A percentile compares a stretch with the other conserved stretches of the same genome.
Conservation (phyloP, 805 yeast species). For the Phaffomyces thermotolerans region DNA sequence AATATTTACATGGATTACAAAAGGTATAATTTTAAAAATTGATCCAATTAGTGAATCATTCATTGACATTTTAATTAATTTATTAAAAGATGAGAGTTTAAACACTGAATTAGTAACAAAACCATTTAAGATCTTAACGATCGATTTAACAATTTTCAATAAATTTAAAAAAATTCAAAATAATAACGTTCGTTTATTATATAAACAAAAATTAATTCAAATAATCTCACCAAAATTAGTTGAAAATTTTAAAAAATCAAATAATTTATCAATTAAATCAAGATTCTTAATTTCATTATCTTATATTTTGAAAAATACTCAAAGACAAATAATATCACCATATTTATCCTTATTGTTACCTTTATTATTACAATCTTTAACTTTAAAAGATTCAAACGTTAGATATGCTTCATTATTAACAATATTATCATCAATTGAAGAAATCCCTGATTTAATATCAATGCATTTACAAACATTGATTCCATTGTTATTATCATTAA, state of each 20-base stretch:
- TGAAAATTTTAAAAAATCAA: constrained; percentile 30
- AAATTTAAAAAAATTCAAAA: constrained; percentile 40
- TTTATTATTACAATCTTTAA: constrained; percentile 57
- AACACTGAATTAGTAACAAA: constrained; percentile 38
- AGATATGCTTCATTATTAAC: constrained; percentile 57
- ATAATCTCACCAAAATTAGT: constrained; percentile 50
- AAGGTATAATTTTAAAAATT: constrained; percentile 57
- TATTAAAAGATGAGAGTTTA: constrained; percentile 26
- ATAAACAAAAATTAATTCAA: constrained; percentile 75
- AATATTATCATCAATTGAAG: constrained; percentile 46
- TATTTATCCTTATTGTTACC: constrained; percentile 64
- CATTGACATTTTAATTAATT: constrained; percentile 28
- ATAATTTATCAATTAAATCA: constrained; percentile 30
- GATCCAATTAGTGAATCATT: constrained; percentile 32
- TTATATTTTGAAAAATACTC: constrained; percentile 55
- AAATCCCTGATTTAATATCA: constrained; percentile 44
- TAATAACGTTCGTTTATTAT: constrained; percentile 56
- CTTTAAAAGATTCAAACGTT: constrained; percentile 36
- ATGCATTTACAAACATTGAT: constrained; percentile 51
- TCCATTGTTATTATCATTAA: constrained; percentile 40
- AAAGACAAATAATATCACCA: constrained; percentile 54
- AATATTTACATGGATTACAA: constrained; percentile 58
- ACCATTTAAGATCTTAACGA: constrained; percentile 55
- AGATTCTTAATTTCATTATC: constrained; percentile 62
- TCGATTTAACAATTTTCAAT: constrained; percentile 57